Base-by-base conservation (phyloP, 1,139 yeast genomes). In the Zygoascus sp. region DNA sequence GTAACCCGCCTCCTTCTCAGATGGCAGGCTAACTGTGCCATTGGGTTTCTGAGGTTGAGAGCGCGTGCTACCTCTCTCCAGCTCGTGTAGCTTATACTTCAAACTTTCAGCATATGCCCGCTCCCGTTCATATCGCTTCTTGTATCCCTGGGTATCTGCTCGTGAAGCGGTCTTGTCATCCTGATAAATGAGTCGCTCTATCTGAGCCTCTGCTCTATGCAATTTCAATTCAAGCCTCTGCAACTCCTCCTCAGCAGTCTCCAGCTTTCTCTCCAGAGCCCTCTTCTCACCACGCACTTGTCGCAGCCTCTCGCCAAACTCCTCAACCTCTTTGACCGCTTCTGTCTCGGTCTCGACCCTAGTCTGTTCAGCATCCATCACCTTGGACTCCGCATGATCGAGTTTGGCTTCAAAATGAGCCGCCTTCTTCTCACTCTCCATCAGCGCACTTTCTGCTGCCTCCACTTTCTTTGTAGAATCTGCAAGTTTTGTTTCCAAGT, bases 401-500 rank as follows among this genome's bases (percentile, higher is more conserved):
- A 53, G 47, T 28, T 46, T 46, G 20, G 43, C 46, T 32, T 48
- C 43, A 15, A 51, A 44, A n/a, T 48, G 39, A 17, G 27, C 21
- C 6, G 37, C n/a, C 23, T 42, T 23, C 2, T 32, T 23, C 36
- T 39, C 37, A n/a, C 39, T 19, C 8, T 45, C 43, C 27, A 51
- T 57, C 27, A 50, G 43, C 32, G 49, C 48, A 25, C 43, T 46
- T 34, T 48, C 46, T 23, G 53, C 47, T 13, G 47, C 35, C 20
- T 55, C 56, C 7, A 52, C 22, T 19, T 52, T 48, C 10, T 40
- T 35, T 23, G 50, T 53, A 9, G 44, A 45, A 20, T 35, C 46
- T 13, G 45, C 47, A 15, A 52, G 43, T 32, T 55, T 51, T 10
- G 40, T 39, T 32, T 54, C 49, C 19, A 50, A 42, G 16, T 51